Conservation (phyloP, 2,329 filamentous ascomycete species). For the Microsporum canis region DNA sequence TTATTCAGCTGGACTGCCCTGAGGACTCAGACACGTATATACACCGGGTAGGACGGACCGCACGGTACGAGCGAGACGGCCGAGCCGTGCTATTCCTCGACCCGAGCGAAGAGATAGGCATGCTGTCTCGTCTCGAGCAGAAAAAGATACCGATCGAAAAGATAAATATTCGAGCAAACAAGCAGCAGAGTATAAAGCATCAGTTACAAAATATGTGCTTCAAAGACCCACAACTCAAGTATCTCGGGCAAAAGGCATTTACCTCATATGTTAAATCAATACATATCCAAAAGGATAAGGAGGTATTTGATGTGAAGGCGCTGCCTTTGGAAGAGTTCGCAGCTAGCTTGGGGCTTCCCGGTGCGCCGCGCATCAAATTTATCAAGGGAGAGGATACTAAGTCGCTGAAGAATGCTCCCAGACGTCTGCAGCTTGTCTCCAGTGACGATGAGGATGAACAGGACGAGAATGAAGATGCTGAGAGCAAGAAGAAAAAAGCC, state of each 20-base stretch:
- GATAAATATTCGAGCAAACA: slow-evolving; percentile 79
- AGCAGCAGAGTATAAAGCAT: slow-evolving; percentile 73
- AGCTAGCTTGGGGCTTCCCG: slow-evolving; percentile 73
- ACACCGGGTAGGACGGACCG: slow-evolving; percentile 86
- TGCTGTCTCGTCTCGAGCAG: slow-evolving; percentile 70
- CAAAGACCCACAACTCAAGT: slow-evolving; percentile 86
- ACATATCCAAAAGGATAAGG: slow-evolving; percentile 81
- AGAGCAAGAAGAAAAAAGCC: slow-evolving; percentile 41
- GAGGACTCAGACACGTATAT: slow-evolving; percentile 98
- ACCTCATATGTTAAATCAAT: slow-evolving; percentile 78
- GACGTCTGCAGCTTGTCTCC: slow-evolving; percentile 51
- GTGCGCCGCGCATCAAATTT: slow-evolving; percentile 86
- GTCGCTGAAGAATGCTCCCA: slow-evolving; percentile 72
- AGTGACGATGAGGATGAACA: slow-evolving; percentile 45
- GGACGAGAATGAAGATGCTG: slow-evolving; percentile 32
- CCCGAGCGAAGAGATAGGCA: slow-evolving; percentile 83
- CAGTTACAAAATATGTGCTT: slow-evolving; percentile 93
- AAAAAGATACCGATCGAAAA: slow-evolving; percentile 82
- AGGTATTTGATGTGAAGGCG: slow-evolving; percentile 73
- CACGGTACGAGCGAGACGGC: slow-evolving; percentile 80
- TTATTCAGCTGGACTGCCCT: slow-evolving; percentile 94
- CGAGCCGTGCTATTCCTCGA: slow-evolving; percentile 84
- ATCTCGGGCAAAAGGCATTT: slow-evolving; percentile 91
- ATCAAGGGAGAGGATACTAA: slow-evolving; percentile 82
- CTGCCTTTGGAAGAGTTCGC: slow-evolving; percentile 80